Evolutionary conservation across 140 eudicot genomes (phyloP).

Genomic region (Senecio squalidus): DNA sequence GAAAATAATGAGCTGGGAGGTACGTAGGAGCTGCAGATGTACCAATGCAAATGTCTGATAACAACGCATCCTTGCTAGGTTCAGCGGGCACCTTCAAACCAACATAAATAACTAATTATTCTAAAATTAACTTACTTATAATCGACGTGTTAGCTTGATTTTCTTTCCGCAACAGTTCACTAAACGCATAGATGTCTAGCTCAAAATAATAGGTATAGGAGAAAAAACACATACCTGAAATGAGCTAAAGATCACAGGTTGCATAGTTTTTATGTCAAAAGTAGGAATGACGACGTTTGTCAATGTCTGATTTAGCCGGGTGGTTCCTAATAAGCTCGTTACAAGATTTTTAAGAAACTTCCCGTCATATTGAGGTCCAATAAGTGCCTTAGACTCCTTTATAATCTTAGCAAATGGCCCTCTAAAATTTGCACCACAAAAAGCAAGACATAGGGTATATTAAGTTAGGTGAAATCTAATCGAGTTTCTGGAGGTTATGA

Average conservation of each 20-base stretch:
- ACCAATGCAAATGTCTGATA: conserved; percentile 56
- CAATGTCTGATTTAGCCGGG: conserved; percentile 22
- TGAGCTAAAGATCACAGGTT: conserved; percentile 35
- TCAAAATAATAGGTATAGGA: neutral
- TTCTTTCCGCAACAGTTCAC: neutral
- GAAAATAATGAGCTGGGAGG: conserved; percentile 48
- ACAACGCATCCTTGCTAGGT: conserved; percentile 32
- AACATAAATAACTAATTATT: neutral
- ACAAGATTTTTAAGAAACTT: conserved; percentile 17
- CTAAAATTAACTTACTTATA: neutral
- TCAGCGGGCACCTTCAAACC: conserved; percentile 25
- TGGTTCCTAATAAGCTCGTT: conserved; percentile 2
- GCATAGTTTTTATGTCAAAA: conserved; percentile 33
- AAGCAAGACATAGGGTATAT: neutral
- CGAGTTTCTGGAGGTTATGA: neutral
- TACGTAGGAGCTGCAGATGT: conserved; percentile 66
- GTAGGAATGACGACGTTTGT: conserved; percentile 33
- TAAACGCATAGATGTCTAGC: neutral
- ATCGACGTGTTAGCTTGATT: neutral
- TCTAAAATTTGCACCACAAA: neutral
- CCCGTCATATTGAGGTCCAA: conserved; percentile 33
- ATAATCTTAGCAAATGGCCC: conserved; percentile 11
- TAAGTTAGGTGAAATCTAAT: neutral
- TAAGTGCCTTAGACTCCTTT: conserved; percentile 4
- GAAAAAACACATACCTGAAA: conserved; percentile 13